These are phyloP conservation scores for Xylaria sp. DNA, from an alignment of 2,329 filamentous ascomycete species.

Conservation along the genomic window DNA sequence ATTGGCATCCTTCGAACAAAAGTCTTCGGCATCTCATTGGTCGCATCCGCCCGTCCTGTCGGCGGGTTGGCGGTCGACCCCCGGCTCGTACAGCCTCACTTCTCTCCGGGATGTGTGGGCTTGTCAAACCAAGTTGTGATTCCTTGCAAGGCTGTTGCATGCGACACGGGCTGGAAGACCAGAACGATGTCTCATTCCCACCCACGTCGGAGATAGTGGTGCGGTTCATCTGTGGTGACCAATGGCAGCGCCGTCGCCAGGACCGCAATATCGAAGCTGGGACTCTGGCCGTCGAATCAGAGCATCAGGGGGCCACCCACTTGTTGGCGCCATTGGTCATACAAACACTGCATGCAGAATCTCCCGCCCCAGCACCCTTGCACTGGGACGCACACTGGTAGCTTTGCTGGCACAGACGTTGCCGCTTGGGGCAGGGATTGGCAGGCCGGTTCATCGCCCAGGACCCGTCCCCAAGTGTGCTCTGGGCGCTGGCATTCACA, in stretches of 20 bases:
- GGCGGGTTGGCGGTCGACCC: conserved; percentile 44
- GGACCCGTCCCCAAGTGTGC: conserved; percentile 23
- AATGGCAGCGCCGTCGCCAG: conserved; percentile 31
- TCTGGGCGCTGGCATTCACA: conserved; percentile 12
- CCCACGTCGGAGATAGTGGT: conserved; percentile 50
- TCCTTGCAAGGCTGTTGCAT: conserved; percentile 53
- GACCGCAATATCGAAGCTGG: conserved; percentile 44
- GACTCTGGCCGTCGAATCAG: conserved; percentile 39
- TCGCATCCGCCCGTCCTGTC: conserved; percentile 33
- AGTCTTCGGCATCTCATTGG: conserved; percentile 29
- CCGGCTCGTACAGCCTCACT: conserved; percentile 51
- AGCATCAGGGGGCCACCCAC: conserved; percentile 28
- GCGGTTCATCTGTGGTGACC: conserved; percentile 37
- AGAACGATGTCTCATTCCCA: conserved; percentile 46
- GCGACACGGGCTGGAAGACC: conserved; percentile 44
- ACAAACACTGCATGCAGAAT: conserved; percentile 19
- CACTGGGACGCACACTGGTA: conserved; percentile 11
- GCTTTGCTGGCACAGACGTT: conserved; percentile 21
- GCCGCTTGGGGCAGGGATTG: conserved; percentile 26
- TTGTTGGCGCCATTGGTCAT: conserved; percentile 36
- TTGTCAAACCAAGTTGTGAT: conserved; percentile 47
- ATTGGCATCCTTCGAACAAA: conserved; percentile 26
- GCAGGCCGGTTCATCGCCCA: conserved; percentile 28
- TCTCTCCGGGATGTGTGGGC: conserved; percentile 46
- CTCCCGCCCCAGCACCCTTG: conserved; percentile 29